Evolutionary conservation across 2,329 filamentous ascomycete genomes (phyloP), one percentile per base, ranked within the genome.

Genomic region (Amauroascus verrucosus): DNA sequence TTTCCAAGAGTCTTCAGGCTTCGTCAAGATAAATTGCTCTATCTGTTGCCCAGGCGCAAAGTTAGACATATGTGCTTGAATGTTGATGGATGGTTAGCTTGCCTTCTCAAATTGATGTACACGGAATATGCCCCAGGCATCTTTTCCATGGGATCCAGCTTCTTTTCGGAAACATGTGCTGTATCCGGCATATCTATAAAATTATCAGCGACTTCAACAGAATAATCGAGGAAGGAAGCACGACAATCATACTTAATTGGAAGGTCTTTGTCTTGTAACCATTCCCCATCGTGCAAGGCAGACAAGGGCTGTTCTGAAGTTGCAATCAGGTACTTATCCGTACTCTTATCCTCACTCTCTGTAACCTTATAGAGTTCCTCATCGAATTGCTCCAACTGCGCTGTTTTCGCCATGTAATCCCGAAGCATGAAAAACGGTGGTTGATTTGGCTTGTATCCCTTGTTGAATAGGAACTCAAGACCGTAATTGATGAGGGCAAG

Each of bases 71-170:
- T 16, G 38, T n/a, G 28, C 24, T 24, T 32, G 43, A 5, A 20
- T 1, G 14, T 20, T 4, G 2, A 30, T 8, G 11, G 22, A 11
- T 48, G 9, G 49, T 44, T 8, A 37, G 18, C 63, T 58, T 58
- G 82, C 84, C 80, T 94, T 96, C 70, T 97, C 91, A 65, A 97
- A 98, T 70, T 98, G 91, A 70, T 98, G 93, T 26, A 97, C 90
- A 59, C 93, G 85, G 80, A 96, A 98, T 57, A 97, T 88, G 54
- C 93, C 93, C 93, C 93, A 98, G 1, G 91, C 91, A 68, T 98
- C 89, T 67, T 88, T 86, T 28, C 89, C 85, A 66, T 93, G 91
- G 18, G 87, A 84, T 51, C 93, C 93, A 38, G 93, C 93, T 70
- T 98, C 93, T 72, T 94, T 90, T 62, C 93, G 81, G 77, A 95